A percentile compares a stretch with the other conserved stretches of the same genome.
These are phyloP conservation scores for Dictyostelium citrinum DNA, from an alignment of 78 protist genomes.

Conservation along the genomic window DNA sequence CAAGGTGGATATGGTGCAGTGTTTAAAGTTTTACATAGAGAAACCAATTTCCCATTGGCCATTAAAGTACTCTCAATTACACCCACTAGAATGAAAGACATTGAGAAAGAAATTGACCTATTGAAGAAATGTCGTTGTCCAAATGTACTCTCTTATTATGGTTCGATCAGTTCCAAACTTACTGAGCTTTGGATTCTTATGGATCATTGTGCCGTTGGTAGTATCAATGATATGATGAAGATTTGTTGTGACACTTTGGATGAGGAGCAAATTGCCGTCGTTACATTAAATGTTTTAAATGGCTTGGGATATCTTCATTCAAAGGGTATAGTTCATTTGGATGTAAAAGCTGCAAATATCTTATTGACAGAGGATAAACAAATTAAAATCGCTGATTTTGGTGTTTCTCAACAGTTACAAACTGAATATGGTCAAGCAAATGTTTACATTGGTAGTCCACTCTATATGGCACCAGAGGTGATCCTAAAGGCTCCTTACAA, in stretches of 20 bases:
- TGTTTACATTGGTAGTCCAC: constrained; percentile 80
- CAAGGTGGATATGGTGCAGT: constrained; percentile 84
- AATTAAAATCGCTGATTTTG: constrained; percentile 80
- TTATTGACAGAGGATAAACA: constrained; percentile 65
- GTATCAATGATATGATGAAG: constrained; percentile 83
- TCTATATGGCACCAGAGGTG: constrained; percentile 84
- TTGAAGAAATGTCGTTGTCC: constrained; percentile 73
- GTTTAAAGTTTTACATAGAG: constrained; percentile 56
- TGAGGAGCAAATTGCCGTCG: constrained; percentile 73
- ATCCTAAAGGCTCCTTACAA: constrained; percentile 70
- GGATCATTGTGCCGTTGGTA: constrained; percentile 91
- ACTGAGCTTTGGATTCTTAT: constrained; percentile 87
- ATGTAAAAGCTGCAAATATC: constrained; percentile 89
- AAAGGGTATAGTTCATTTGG: constrained; percentile 85
- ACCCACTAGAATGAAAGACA: constrained; percentile 41
- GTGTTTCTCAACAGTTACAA: constrained; percentile 73
- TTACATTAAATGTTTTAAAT: constrained; percentile 42
- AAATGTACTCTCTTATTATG: constrained; percentile 80
- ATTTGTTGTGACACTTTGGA: constrained; percentile 43
- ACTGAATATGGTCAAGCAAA: constrained; percentile 50
- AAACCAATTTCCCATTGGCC: constrained; percentile 36
- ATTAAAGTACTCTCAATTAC: constrained; percentile 68
- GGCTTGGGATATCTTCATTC: constrained; percentile 88
- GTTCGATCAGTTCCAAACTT: constrained; percentile 37
- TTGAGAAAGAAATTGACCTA: constrained; percentile 77